A percentile compares a stretch with the other conserved stretches of the same genome.
These are phyloP conservation scores for Phytophthora idaei DNA, from an alignment of 352 stramenopile species.

Conservation along the genomic window DNA sequence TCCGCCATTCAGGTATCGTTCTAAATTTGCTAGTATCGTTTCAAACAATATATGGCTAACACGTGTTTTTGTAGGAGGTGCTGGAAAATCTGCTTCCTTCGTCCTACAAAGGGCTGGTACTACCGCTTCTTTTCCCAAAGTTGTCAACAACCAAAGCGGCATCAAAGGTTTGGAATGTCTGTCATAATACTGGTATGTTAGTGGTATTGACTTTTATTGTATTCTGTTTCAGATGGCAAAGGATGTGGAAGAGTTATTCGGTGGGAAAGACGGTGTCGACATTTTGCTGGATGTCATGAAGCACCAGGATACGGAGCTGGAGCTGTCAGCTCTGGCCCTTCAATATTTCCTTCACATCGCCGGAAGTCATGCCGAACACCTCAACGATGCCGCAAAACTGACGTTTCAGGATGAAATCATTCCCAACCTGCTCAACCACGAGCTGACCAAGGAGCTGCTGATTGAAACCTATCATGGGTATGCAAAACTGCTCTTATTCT, in stretches of 20 bases:
- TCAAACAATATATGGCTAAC: not conserved
- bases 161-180: constrained; percentile 41
- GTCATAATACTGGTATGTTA: constrained; percentile 5
- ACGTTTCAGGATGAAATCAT: constrained; percentile 65
- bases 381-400: constrained; percentile 42
- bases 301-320: constrained; percentile 59
- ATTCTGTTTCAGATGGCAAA: constrained; percentile 62
- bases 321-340: constrained; percentile 75
- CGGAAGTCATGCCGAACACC: constrained; percentile 49
- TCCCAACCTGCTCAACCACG: constrained; percentile 57
- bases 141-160: constrained; percentile 59
- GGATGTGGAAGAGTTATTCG: constrained; percentile 52
- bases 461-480: constrained; percentile 76
- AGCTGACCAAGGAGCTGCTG: constrained; percentile 75
- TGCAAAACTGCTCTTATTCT: not conserved
- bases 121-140: constrained; percentile 77
- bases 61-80: constrained; percentile 56
- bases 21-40: not conserved
- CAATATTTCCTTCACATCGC: constrained; percentile 87
- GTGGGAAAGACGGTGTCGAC: constrained; percentile 55
- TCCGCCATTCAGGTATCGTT: constrained; percentile 69
- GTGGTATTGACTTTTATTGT: constrained; percentile 1
- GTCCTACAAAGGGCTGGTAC: constrained; percentile 69
- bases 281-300: constrained; percentile 78
- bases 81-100: constrained; percentile 82